A percentile compares a stretch with the other conserved stretches of the same genome.
phyloP scores from a whole-genome alignment of 495 filamentous ascomycete genomes.

The Astrocystis sublimbata region DNA sequence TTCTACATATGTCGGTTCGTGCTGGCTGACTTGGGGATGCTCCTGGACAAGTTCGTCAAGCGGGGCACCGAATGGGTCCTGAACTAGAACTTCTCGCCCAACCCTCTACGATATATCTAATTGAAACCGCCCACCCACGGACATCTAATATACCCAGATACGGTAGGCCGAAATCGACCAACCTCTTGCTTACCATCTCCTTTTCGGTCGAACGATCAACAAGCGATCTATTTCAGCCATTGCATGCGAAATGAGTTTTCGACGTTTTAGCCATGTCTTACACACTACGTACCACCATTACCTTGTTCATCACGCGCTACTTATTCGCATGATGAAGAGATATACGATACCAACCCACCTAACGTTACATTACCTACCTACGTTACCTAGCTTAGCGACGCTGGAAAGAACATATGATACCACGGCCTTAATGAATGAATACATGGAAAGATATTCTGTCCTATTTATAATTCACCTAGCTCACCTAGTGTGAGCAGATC shows the following conservation, averaged over 20 bases:
- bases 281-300: background rate
- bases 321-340: no score
- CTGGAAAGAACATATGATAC: slow-evolving; percentile 15
- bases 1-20: slow-evolving; percentile 97
- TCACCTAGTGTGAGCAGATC: background rate
- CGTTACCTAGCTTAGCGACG: slow-evolving; percentile 6
- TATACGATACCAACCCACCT: no score
- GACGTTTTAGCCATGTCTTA: background rate
- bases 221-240: background rate
- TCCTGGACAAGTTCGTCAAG: slow-evolving; percentile 97
- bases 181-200: background rate
- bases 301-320: no score
- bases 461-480: background rate
- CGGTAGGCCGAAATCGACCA: background rate
- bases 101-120: background rate
- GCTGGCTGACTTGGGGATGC: slow-evolving; percentile 75
- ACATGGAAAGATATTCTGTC: background rate
- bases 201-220: background rate
- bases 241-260: slow-evolving; percentile 10
- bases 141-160: slow-evolving; percentile 5
- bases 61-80: slow-evolving; percentile 94
- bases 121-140: background rate
- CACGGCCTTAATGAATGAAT: slow-evolving; percentile 7
- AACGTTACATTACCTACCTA: background rate
- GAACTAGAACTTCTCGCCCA: slow-evolving; percentile 27